Percentiles rank a stretch among this genome's conserved stretches.
Evolutionary conservation across 1,284 basidiomycete genomes (phyloP).

Genomic region (Ceratobasidium sp.): DNA sequence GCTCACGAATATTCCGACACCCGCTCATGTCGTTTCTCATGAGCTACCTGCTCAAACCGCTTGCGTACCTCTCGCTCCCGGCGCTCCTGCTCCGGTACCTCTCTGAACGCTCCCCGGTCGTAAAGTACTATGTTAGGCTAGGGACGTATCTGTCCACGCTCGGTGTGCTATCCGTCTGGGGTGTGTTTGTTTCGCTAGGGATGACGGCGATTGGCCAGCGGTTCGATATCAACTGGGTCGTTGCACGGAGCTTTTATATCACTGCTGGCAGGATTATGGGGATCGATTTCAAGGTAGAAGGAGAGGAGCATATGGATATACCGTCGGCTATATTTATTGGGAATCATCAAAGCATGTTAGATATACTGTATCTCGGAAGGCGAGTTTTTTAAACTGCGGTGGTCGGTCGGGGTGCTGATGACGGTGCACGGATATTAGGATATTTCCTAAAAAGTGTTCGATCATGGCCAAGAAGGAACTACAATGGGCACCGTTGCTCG

Average conservation of each 20-base stretch:
- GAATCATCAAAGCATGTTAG: slow-evolving; percentile 96
- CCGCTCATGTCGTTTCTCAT: slow-evolving; percentile 71
- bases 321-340: slow-evolving; percentile 83
- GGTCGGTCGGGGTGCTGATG: background rate
- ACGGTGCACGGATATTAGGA: slow-evolving; percentile 61
- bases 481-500: slow-evolving; percentile 86
- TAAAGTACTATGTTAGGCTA: slow-evolving; percentile 81
- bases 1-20: background rate
- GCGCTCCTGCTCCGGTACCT: slow-evolving; percentile 72
- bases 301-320: slow-evolving; percentile 81
- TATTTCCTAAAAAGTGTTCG: slow-evolving; percentile 85
- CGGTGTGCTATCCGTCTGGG: slow-evolving; percentile 81
- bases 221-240: slow-evolving; percentile 87
- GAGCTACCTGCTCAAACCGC: slow-evolving; percentile 69
- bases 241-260: slow-evolving; percentile 88
- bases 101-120: slow-evolving; percentile 67
- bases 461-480: slow-evolving; percentile 97
- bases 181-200: slow-evolving; percentile 78
- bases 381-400: slow-evolving; percentile 58
- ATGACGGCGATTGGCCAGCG: slow-evolving; percentile 80
- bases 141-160: slow-evolving; percentile 82
- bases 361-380: slow-evolving; percentile 88
- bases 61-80: slow-evolving; percentile 81
- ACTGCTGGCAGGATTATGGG: slow-evolving; percentile 77
- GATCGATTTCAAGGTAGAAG: slow-evolving; percentile 84